phyloP scores from a whole-genome alignment of 2,329 filamentous ascomycete species.

The Penicillium frequentans region DNA sequence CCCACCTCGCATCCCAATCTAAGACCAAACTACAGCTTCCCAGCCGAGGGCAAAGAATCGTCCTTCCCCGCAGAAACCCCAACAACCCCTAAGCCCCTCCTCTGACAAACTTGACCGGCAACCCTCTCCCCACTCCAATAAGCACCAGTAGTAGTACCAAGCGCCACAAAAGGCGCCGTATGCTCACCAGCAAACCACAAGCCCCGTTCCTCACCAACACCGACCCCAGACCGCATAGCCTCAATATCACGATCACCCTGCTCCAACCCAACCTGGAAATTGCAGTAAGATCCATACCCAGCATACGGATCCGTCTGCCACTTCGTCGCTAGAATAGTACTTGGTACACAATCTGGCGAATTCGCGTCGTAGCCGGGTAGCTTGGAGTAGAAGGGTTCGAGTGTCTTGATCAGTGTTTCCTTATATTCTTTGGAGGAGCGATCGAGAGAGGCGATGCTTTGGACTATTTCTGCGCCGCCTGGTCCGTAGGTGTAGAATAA shows the following conservation, averaged over 20 bases:
- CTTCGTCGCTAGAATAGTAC: conserved; percentile 65
- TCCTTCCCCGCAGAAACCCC: conserved; percentile 26
- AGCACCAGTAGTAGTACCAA: conserved; percentile 86
- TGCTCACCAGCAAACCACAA: conserved; percentile 90
- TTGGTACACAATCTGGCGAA: conserved; percentile 61
- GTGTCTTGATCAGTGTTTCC: conserved; percentile 62
- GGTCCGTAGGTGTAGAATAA: conserved; percentile 67
- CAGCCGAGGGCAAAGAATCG: conserved; percentile 34
- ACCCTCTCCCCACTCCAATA: conserved; percentile 88
- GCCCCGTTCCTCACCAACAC: conserved; percentile 55
- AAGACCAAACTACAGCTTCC: not conserved
- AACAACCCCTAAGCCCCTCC: conserved; percentile 24
- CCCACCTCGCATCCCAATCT: not conserved
- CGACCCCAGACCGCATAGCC: conserved; percentile 52
- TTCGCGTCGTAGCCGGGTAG: conserved; percentile 65
- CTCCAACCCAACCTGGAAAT: conserved; percentile 76
- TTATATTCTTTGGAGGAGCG: conserved; percentile 51
- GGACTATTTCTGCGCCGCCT: conserved; percentile 41
- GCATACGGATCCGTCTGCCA: conserved; percentile 80
- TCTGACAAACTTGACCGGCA: conserved; percentile 54
- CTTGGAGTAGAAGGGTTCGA: conserved; percentile 74
- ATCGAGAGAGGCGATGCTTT: conserved; percentile 28
- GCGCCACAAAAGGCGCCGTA: conserved; percentile 82
- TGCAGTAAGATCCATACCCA: conserved; percentile 79
- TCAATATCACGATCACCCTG: conserved; percentile 72